A percentile compares a stretch with the other conserved stretches of the same genome.
Conservation (phyloP, 2,329 filamentous ascomycete genomes). For the Ustulina deusta region DNA sequence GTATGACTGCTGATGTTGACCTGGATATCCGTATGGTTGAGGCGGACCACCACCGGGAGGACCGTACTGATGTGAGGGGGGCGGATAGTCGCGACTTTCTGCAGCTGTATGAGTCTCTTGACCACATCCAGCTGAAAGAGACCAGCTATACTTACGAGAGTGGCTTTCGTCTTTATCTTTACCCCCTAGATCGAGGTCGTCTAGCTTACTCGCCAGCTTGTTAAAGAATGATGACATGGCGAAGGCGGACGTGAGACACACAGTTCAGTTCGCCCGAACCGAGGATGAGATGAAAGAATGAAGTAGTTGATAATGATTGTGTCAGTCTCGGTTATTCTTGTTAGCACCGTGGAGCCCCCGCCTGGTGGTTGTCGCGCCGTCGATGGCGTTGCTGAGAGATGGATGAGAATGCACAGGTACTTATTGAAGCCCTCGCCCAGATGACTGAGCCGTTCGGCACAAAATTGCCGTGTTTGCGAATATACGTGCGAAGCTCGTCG, state of each 20-base stretch:
- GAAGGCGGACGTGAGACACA: constrained; percentile 1
- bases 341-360: constrained; percentile 11
- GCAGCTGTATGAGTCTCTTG: constrained; percentile 14
- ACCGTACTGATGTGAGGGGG: constrained; percentile 45
- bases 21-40: constrained; percentile 26
- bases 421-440: constrained; percentile 14
- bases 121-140: background rate
- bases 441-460: constrained; percentile 24
- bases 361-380: background rate
- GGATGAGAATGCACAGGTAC: constrained; percentile 9
- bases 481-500: constrained; percentile 26
- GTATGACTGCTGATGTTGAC: constrained; percentile 31
- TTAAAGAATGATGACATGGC: constrained; percentile 50
- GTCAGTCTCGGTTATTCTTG: constrained; percentile 1
- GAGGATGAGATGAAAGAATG: background rate
- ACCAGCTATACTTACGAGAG: constrained; percentile 36
- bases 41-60: constrained; percentile 26
- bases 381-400: background rate
- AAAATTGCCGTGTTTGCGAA: constrained; percentile 29
- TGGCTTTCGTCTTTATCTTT: constrained; percentile 42
- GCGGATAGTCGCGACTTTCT: constrained; percentile 45
- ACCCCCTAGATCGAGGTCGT: constrained; percentile 48
- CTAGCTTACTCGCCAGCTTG: constrained; percentile 50
- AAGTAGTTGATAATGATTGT: background rate
- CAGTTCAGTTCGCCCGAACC: background rate